Evolutionary conservation across 352 stramenopile species (phyloP).

Genomic region (Globisporangium spinosum): DNA sequence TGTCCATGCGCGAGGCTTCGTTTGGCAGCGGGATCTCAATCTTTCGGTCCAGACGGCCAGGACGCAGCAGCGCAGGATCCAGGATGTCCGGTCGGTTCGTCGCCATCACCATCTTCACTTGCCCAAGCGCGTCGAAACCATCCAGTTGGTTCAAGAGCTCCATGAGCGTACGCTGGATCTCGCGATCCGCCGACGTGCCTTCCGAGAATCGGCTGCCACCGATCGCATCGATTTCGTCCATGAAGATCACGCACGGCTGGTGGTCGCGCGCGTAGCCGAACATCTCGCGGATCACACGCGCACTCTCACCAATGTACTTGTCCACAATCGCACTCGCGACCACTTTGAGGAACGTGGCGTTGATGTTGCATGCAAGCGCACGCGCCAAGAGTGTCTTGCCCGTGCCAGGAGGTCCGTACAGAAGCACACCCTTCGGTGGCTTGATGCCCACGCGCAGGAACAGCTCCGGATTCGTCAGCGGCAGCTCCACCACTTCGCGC

Average conservation of each 20-base stretch:
- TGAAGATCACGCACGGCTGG: slow-evolving; percentile 99
- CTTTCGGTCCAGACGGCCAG: slow-evolving; percentile 98
- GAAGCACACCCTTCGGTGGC: slow-evolving; percentile 95
- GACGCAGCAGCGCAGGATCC: slow-evolving; percentile 96
- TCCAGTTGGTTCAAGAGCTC: slow-evolving; percentile 99
- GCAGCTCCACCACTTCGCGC: slow-evolving; percentile 96
- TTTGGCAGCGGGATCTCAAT: slow-evolving; percentile 99
- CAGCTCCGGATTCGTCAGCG: slow-evolving; percentile 98
- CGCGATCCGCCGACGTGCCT: slow-evolving; percentile 93
- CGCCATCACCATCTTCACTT: slow-evolving; percentile 99
- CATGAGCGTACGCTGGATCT: slow-evolving; percentile 99
- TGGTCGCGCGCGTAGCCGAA: slow-evolving; percentile 97
- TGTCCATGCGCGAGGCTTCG: slow-evolving; percentile 97
- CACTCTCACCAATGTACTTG: slow-evolving; percentile 99
- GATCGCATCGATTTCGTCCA: slow-evolving; percentile 99
- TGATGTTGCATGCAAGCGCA: slow-evolving; percentile 98
- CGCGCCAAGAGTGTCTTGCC: slow-evolving; percentile 98
- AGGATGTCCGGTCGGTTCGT: slow-evolving; percentile 99
- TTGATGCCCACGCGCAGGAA: slow-evolving; percentile 99
- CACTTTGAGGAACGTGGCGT: slow-evolving; percentile 99
- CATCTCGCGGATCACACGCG: slow-evolving; percentile 99
- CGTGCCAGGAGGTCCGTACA: slow-evolving; percentile 98
- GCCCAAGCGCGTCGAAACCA: slow-evolving; percentile 97
- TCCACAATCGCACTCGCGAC: slow-evolving; percentile 99
- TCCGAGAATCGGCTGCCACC: slow-evolving; percentile 97